Percentiles rank a stretch among this genome's conserved stretches.
These are phyloP conservation scores for Lentinula guzmanii DNA, from an alignment of 768 basidiomycete genomes.

Conservation along the genomic window DNA sequence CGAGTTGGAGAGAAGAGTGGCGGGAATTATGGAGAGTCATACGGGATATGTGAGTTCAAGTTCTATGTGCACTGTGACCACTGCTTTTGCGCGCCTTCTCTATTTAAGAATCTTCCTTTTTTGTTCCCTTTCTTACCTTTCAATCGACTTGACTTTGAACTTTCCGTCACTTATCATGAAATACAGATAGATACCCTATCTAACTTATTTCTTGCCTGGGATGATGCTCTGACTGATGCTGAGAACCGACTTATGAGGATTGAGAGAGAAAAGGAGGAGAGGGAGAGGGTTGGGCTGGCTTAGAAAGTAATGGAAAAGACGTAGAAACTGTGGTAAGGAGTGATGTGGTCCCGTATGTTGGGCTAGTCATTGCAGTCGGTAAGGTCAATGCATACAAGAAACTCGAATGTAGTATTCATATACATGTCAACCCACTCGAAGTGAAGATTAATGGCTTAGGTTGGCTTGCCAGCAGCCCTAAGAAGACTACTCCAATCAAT, in stretches of 20 bases:
- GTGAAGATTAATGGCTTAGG: too few relatives aligned
- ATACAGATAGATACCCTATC: conserved; percentile 72
- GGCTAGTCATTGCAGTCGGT: too few relatives aligned
- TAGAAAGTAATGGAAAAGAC: not conserved
- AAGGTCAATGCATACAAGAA: too few relatives aligned
- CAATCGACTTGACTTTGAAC: too few relatives aligned
- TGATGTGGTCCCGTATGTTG: too few relatives aligned
- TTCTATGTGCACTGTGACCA: too few relatives aligned
- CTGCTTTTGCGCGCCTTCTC: not conserved
- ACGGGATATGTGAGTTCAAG: conserved; percentile 53
- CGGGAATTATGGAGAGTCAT: conserved; percentile 60
- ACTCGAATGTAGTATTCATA: too few relatives aligned
- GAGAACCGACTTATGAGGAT: conserved; percentile 53
- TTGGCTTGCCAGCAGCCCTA: too few relatives aligned
- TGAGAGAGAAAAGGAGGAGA: conserved; percentile 58
- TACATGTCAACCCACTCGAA: too few relatives aligned
- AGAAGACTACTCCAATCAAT: too few relatives aligned
- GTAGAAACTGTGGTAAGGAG: too few relatives aligned
- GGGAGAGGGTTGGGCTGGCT: conserved; percentile 53
- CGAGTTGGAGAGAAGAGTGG: conserved; percentile 61
- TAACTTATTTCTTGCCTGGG: conserved; percentile 82
- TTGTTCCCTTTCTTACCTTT: not conserved
- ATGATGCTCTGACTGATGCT: conserved; percentile 64
- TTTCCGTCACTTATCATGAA: too few relatives aligned
- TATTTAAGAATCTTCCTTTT: not conserved